Conservation (phyloP, 2,329 filamentous ascomycete genomes). For the Drechslerella coelobrocha region DNA sequence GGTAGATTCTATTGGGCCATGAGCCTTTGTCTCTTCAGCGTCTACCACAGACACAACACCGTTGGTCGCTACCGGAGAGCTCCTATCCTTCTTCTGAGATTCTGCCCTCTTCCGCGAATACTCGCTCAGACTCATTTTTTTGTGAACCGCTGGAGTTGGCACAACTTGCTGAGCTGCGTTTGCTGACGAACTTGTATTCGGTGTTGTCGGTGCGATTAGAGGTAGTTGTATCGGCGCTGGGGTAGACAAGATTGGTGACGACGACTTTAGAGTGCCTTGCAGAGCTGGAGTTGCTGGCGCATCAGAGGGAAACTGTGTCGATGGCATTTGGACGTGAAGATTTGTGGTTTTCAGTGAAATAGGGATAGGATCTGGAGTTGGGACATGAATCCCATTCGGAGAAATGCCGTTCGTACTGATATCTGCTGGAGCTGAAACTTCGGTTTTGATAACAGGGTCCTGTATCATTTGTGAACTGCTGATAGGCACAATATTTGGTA, state of each 20-base stretch:
- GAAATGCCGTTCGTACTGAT: not conserved
- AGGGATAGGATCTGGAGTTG: not conserved
- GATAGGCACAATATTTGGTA: not conserved
- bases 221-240: constrained; percentile 19
- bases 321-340: constrained; percentile 24
- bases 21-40: constrained; percentile 16
- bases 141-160: constrained; percentile 21
- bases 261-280: constrained; percentile 20
- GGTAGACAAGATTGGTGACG: constrained; percentile 15
- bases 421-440: not conserved
- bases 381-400: not conserved
- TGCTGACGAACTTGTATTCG: not conserved
- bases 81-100: constrained; percentile 36
- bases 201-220: constrained; percentile 23
- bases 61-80: constrained; percentile 1
- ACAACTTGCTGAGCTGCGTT: not conserved
- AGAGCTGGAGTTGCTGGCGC: constrained; percentile 9
- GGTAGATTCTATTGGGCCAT: constrained; percentile 1
- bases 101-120: constrained; percentile 43
- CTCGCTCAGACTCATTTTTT: constrained; percentile 43
- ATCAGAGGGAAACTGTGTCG: constrained; percentile 15
- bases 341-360: not conserved
- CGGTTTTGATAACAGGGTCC: not conserved
- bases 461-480: not conserved
- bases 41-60: constrained; percentile 15